Base-by-base conservation (phyloP, 345 rosid species). In the Luvunga scandens region DNA sequence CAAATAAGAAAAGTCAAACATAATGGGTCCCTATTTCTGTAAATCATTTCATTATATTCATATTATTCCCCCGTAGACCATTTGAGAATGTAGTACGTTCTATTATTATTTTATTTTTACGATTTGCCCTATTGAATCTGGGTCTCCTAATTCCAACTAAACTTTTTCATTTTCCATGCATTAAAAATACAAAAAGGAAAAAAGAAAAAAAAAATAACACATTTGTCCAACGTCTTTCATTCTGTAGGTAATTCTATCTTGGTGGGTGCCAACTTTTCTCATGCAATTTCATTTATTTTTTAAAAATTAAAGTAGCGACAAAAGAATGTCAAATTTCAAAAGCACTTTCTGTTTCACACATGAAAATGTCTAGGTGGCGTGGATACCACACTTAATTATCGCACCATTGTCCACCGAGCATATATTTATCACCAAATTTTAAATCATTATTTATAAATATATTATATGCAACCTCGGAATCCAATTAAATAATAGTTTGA, bases 1-100 rank as follows among this genome's bases (percentile, higher is more conserved):
- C 57, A 53, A 81, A 78, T 79, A n/a, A 79, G 81, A 79, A 80
- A 86, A 83, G 93, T 88, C 93, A 88, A 86, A 73, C 61, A 80
- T 62, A 60, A 75, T 83, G 86, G 87, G 86, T 33, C 86, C 83
- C 83, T 78, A 72, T 57, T 70, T 69, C 34, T 70, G 7, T 30
- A 84, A 77, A 82, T 75, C 64, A 72, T 7, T 0, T 6, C 21
- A 66, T 73, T 59, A 45, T 45, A 45, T 45, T 74, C 77, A 48
- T 24, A 39, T 45, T n/a, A 28, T 78, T 70, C 70, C 77, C 18
- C 0, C 62, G 56, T 24, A 27, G 45, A 19, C 27, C 73, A 8
- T 66, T 67, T 67, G 24, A 60, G 79, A 71, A 76, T 45, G 50
- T 13, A 33, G 73, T 68, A 31, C 42, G 18, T 39, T 4, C 18